Conservation (phyloP, 2,329 filamentous ascomycete species). For the Fusarium haematococcum region DNA sequence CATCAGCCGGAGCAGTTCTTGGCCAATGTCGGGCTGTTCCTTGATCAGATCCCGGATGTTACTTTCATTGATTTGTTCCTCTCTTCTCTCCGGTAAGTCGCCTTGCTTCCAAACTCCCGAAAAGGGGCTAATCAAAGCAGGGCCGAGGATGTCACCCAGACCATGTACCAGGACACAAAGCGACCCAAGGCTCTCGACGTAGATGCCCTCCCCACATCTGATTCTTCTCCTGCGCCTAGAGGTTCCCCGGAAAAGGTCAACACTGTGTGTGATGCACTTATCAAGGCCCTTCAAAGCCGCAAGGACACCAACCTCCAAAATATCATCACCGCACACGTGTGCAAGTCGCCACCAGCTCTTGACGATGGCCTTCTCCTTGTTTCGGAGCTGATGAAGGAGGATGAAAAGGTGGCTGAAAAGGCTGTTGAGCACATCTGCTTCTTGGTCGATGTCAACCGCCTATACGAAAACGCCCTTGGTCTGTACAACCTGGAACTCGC, state of each 20-base stretch:
- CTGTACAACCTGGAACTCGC: constrained; percentile 93
- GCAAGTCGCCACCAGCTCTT: constrained; percentile 90
- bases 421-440: constrained; percentile 98
- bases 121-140: constrained; percentile 56
- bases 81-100: constrained; percentile 78
- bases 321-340: constrained; percentile 93
- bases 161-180: constrained; percentile 91
- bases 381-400: constrained; percentile 76
- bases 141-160: constrained; percentile 92
- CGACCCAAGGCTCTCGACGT: constrained; percentile 45
- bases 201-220: constrained; percentile 12
- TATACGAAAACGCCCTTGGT: constrained; percentile 91
- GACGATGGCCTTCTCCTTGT: constrained; percentile 87
- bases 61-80: constrained; percentile 92
- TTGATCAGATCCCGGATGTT: constrained; percentile 85
- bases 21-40: constrained; percentile 77
- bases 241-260: constrained; percentile 76
- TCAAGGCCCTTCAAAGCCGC: constrained; percentile 72
- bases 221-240: constrained; percentile 25
- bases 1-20: constrained; percentile 91
- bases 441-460: constrained; percentile 89
- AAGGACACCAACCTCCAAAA: constrained; percentile 82
- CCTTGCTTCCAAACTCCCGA: background rate
- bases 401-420: constrained; percentile 80
- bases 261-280: constrained; percentile 85